Conservation (phyloP, 306 rosid species). For the Corylus avellana region DNA sequence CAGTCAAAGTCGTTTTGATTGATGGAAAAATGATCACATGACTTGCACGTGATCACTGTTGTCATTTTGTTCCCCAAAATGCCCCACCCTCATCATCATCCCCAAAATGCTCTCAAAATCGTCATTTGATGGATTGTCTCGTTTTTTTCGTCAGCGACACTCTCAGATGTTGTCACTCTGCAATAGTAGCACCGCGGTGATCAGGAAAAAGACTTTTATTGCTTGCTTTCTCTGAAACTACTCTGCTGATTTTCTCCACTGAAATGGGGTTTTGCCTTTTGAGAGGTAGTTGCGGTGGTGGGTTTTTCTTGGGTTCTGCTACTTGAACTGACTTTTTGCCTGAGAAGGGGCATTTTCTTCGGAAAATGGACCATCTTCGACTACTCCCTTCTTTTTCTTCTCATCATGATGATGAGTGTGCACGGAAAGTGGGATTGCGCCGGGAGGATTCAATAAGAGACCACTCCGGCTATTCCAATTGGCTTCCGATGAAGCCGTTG, state of each 20-base stretch:
- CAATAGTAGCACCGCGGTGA: not conserved
- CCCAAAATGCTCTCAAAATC: no score
- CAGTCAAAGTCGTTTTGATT: no score
- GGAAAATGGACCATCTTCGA: slow-evolving; percentile 41
- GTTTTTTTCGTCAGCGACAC: no score
- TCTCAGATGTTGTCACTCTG: not conserved
- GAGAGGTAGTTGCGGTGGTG: slow-evolving; percentile 5
- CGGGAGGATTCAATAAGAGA: slow-evolving; percentile 58
- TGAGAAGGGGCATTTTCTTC: slow-evolving; percentile 70
- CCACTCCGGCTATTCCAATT: slow-evolving; percentile 89
- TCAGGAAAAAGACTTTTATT: no score
- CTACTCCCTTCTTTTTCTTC: slow-evolving; percentile 21
- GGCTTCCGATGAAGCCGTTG: slow-evolving; percentile 87
- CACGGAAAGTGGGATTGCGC: slow-evolving; percentile 50
- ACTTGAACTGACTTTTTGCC: slow-evolving; percentile 77
- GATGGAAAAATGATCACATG: no score
- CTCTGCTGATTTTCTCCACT: not conserved
- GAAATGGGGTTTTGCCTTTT: slow-evolving; percentile 21
- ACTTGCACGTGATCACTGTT: no score
- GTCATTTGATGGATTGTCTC: no score
- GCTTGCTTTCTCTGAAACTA: no score
- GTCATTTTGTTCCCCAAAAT: no score
- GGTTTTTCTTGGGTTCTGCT: slow-evolving; percentile 19
- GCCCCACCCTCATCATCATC: no score
- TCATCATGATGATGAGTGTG: slow-evolving; percentile 18